phyloP scores from a whole-genome alignment of 495 filamentous ascomycete species.

The Elasticomyces elasticus region DNA sequence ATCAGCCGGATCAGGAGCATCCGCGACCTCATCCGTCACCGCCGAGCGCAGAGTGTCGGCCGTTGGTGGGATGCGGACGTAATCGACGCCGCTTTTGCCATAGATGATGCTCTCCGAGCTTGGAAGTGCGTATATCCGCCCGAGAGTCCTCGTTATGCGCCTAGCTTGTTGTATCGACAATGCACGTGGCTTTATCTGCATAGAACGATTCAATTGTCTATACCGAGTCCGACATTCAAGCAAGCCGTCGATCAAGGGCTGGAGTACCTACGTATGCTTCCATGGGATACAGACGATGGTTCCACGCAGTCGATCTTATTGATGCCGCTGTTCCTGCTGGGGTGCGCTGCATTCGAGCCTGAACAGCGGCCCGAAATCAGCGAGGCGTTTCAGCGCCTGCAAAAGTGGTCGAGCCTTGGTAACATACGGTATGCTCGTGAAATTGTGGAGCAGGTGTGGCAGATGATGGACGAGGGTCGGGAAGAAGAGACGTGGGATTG shows the following conservation, averaged over 20 bases:
- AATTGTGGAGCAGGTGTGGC: constrained; percentile 74
- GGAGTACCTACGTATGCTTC: constrained; percentile 49
- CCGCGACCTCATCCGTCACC: constrained; percentile 62
- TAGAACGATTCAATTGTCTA: constrained; percentile 70
- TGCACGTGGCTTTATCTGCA: constrained; percentile 86
- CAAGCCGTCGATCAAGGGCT: constrained; percentile 73
- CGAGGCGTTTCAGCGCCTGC: constrained; percentile 56
- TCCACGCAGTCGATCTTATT: constrained; percentile 71
- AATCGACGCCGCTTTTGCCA: constrained; percentile 63
- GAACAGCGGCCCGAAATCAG: constrained; percentile 60
- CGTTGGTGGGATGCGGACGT: constrained; percentile 66
- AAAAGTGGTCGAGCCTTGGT: constrained; percentile 66
- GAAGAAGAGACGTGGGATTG: constrained; percentile 79
- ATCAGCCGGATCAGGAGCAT: constrained; percentile 72
- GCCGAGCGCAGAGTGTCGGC: constrained; percentile 51
- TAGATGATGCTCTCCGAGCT: constrained; percentile 63
- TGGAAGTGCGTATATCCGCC: constrained; percentile 66
- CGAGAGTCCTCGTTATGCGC: constrained; percentile 62
- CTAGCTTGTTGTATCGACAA: constrained; percentile 76
- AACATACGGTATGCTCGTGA: constrained; percentile 68
- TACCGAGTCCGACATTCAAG: constrained; percentile 46
- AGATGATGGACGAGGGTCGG: constrained; percentile 64
- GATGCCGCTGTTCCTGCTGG: constrained; percentile 80
- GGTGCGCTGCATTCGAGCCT: constrained; percentile 67
- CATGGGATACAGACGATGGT: constrained; percentile 39